phyloP scores from a whole-genome alignment of 495 filamentous ascomycete species.

The Stereocaulon alpinum region DNA sequence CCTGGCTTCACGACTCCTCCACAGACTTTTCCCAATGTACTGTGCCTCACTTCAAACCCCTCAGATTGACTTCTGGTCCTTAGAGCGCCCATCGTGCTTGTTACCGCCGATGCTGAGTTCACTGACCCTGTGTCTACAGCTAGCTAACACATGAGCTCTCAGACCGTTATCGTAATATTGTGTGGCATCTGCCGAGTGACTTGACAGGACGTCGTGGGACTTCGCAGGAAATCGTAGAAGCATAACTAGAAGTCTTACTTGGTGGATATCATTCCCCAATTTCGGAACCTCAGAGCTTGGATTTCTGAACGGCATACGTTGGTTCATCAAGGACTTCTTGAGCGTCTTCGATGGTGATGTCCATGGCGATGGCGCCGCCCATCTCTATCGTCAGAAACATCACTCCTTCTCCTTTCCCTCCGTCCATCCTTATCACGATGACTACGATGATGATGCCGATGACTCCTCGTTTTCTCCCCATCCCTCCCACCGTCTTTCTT shows the following conservation, averaged over 20 bases:
- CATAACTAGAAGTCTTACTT: too few species aligned
- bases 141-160: not conserved
- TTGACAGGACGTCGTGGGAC: too few species aligned
- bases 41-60: too few species aligned
- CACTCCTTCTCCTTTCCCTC: conserved; percentile 19
- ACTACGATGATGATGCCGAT: conserved; percentile 45
- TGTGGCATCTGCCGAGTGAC: not conserved
- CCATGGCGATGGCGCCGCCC: conserved; percentile 1
- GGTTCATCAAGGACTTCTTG: conserved; percentile 14
- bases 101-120: too few species aligned
- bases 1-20: too few species aligned
- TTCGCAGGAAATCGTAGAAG: too few species aligned
- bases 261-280: too few species aligned
- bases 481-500: conserved; percentile 34
- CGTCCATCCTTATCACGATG: conserved; percentile 33
- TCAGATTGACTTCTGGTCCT: too few species aligned
- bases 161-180: not conserved
- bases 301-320: too few species aligned
- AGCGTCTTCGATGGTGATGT: conserved; percentile 16
- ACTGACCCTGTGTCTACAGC: not conserved
- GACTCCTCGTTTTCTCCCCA: conserved; percentile 15
- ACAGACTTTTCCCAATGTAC: too few species aligned
- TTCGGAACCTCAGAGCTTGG: too few species aligned
- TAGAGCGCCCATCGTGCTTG: too few species aligned
- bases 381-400: not conserved